phyloP scores from a whole-genome alignment of 441 rosid species.

The Capsella rubella region DNA sequence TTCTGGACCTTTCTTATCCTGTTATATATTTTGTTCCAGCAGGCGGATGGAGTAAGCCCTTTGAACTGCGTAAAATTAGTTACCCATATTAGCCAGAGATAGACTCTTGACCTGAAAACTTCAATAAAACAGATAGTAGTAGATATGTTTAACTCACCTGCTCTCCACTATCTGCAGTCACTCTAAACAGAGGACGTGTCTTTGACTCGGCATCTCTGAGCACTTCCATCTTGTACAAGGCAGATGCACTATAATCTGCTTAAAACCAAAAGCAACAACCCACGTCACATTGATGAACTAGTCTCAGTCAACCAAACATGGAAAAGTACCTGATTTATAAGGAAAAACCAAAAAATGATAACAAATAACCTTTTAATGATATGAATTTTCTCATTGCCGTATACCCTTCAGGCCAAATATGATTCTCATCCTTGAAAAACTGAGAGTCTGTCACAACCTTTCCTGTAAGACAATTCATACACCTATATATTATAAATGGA shows the following conservation, averaged over 20 bases:
- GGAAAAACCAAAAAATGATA: constrained; percentile 17
- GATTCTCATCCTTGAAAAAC: constrained; percentile 75
- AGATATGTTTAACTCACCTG: constrained; percentile 61
- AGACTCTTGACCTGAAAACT: constrained; percentile 8
- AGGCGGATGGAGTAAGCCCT: constrained; percentile 80
- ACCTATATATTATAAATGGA: constrained; percentile 31
- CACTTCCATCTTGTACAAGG: constrained; percentile 93
- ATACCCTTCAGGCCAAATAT: constrained; percentile 95
- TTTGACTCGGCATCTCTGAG: constrained; percentile 79
- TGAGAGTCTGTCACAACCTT: constrained; percentile 82
- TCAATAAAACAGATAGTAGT: constrained; percentile 2
- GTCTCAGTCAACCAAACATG: constrained; percentile 8
- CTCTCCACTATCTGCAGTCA: constrained; percentile 74
- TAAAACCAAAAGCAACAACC: constrained; percentile 27
- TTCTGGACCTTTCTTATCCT: constrained; percentile 55
- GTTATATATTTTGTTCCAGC: constrained; percentile 85
- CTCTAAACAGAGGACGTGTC: constrained; percentile 83
- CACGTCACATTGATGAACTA: constrained; percentile 32
- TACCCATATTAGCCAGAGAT: constrained; percentile 23
- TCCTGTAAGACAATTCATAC: constrained; percentile 58
- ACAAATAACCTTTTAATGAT: constrained; percentile 67
- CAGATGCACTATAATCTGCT: constrained; percentile 69
- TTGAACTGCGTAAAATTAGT: constrained; percentile 58
- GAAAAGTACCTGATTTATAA: neutral
- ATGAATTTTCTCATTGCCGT: constrained; percentile 81